These are phyloP conservation scores for Macrolepiota dolichaula DNA, from an alignment of 768 basidiomycete genomes.

Conservation along the genomic window DNA sequence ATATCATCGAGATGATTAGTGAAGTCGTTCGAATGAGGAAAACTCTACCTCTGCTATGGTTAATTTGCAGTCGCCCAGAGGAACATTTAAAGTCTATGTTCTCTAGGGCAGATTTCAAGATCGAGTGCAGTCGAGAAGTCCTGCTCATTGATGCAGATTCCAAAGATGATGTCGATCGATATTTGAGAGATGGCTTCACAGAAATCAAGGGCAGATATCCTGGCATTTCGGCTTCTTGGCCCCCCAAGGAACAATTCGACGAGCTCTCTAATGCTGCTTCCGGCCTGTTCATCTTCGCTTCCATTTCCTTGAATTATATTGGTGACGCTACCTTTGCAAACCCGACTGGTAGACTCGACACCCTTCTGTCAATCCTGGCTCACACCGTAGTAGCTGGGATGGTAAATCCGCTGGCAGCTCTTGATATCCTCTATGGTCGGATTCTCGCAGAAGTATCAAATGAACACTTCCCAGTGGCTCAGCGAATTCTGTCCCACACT, in stretches of 20 bases:
- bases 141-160: background rate
- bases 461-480: background rate
- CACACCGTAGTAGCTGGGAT: background rate
- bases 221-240: background rate
- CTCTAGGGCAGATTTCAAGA: background rate
- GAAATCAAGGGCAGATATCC: background rate
- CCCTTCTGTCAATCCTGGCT: background rate
- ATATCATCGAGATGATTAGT: background rate
- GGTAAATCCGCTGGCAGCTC: background rate
- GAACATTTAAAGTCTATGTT: background rate
- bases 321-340: background rate
- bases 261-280: background rate
- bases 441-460: background rate
- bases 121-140: background rate
- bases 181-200: background rate
- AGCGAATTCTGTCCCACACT: background rate
- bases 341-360: background rate
- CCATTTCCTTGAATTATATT: background rate
- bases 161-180: background rate
- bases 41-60: background rate
- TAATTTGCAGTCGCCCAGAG: background rate
- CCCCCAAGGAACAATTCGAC: background rate
- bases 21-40: background rate
- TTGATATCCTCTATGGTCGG: background rate
- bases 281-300: conserved; percentile 7